These are phyloP conservation scores for Huntiella decipiens DNA, from an alignment of 2,329 filamentous ascomycete genomes.

Conservation along the genomic window DNA sequence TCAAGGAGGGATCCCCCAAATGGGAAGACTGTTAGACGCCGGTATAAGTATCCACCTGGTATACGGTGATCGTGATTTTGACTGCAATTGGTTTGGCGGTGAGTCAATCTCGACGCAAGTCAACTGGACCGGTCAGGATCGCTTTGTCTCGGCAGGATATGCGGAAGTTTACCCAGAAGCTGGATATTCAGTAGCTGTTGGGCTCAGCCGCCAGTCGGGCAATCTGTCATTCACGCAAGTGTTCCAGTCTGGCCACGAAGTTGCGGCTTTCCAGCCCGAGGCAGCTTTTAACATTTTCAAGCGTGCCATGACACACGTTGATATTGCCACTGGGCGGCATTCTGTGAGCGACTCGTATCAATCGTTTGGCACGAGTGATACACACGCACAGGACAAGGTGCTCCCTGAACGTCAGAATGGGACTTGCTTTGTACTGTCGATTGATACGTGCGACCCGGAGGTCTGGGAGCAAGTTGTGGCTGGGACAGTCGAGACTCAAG, in stretches of 20 bases:
- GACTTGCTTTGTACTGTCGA: not conserved
- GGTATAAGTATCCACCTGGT: slow-evolving; percentile 55
- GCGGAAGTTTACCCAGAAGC: slow-evolving; percentile 23
- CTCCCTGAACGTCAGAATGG: too few species aligned
- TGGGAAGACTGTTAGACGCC: slow-evolving; percentile 39
- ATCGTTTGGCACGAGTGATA: not conserved
- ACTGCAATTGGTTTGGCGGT: slow-evolving; percentile 54
- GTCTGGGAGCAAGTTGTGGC: not conserved
- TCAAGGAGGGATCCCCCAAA: slow-evolving; percentile 17
- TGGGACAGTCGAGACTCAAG: too few species aligned
- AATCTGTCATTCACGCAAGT: slow-evolving; percentile 52
- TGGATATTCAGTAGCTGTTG: slow-evolving; percentile 46
- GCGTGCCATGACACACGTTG: slow-evolving; percentile 22
- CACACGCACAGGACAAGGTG: not conserved
- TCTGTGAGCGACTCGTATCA: not conserved
- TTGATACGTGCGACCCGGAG: not conserved
- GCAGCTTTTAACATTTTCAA: slow-evolving; percentile 41
- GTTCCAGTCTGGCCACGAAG: slow-evolving; percentile 47
- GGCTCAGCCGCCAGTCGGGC: slow-evolving; percentile 54
- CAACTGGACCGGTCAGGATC: slow-evolving; percentile 16
- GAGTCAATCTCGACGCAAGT: slow-evolving; percentile 44
- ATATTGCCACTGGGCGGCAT: not conserved
- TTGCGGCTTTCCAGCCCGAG: slow-evolving; percentile 40
- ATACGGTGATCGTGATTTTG: slow-evolving; percentile 46
- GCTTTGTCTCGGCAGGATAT: slow-evolving; percentile 51